phyloP scores from a whole-genome alignment of 495 filamentous ascomycete species.

The Aspergillus nidulans region DNA sequence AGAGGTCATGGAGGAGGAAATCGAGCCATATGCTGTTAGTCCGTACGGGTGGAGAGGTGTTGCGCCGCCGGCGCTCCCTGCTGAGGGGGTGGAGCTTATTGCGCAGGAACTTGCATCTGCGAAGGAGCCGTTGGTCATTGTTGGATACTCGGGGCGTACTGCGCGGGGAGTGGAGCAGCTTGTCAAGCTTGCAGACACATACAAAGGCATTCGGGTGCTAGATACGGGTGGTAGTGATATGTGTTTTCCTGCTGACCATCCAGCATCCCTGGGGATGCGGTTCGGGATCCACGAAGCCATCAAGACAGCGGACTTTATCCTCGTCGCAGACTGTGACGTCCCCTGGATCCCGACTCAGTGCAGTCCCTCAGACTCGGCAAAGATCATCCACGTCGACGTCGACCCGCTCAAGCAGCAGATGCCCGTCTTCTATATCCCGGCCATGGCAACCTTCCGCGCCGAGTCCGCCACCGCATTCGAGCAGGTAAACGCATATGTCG shows the following conservation, averaged over 20 bases:
- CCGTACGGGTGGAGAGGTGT: slow-evolving; percentile 72
- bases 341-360: slow-evolving; percentile 66
- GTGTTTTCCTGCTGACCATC: slow-evolving; percentile 87
- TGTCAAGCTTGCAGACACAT: slow-evolving; percentile 69
- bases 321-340: slow-evolving; percentile 82
- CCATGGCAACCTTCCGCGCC: slow-evolving; percentile 69
- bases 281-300: slow-evolving; percentile 75
- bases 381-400: slow-evolving; percentile 78
- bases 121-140: slow-evolving; percentile 72
- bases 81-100: slow-evolving; percentile 61
- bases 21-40: slow-evolving; percentile 72
- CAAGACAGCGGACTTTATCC: slow-evolving; percentile 72
- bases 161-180: slow-evolving; percentile 64
- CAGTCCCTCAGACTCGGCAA: slow-evolving; percentile 51
- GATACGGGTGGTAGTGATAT: slow-evolving; percentile 92
- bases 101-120: slow-evolving; percentile 67
- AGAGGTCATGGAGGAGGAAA: slow-evolving; percentile 91
- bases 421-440: slow-evolving; percentile 74
- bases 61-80: slow-evolving; percentile 67
- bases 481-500: slow-evolving; percentile 62
- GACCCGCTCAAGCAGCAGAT: slow-evolving; percentile 88
- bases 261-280: slow-evolving; percentile 66
- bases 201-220: slow-evolving; percentile 77
- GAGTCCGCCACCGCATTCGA: slow-evolving; percentile 67
- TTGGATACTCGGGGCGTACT: slow-evolving; percentile 78